These are phyloP conservation scores for Candida ponderosae DNA, from an alignment of 805 yeast species.

Conservation along the genomic window DNA sequence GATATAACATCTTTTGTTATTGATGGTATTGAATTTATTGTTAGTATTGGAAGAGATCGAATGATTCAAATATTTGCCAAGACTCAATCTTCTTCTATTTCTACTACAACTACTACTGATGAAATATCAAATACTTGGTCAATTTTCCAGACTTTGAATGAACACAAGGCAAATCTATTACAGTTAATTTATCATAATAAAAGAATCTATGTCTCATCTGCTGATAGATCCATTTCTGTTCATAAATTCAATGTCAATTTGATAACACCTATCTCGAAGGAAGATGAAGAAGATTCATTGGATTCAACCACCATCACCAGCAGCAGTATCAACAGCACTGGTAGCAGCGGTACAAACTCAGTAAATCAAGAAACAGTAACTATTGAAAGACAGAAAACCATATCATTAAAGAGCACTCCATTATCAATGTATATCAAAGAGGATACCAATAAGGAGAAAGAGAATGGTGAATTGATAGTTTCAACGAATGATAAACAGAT, in stretches of 20 bases:
- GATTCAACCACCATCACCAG: too few relatives aligned
- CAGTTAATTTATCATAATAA: conserved; percentile 23
- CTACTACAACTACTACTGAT: conserved; percentile 4
- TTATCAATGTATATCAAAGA: conserved; percentile 26
- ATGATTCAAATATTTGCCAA: conserved; percentile 48
- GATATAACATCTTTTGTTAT: conserved; percentile 31
- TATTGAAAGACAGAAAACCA: conserved; percentile 32
- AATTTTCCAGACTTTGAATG: conserved; percentile 49
- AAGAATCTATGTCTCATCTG: conserved; percentile 44
- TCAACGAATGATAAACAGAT: conserved; percentile 46
- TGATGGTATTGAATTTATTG: conserved; percentile 23
- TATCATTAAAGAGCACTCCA: conserved; percentile 46
- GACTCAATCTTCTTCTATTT: neutral
- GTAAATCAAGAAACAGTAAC: conserved; percentile 15
- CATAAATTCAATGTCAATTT: conserved; percentile 26
- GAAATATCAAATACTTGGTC: conserved; percentile 33
- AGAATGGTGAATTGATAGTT: conserved; percentile 34
- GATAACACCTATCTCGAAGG: too few relatives aligned
- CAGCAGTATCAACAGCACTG: too few relatives aligned
- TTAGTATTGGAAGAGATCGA: conserved; percentile 51
- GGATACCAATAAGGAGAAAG: neutral
- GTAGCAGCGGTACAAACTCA: too few relatives aligned
- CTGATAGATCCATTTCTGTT: conserved; percentile 53
- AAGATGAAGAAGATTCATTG: neutral
- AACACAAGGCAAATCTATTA: conserved; percentile 47